These are phyloP conservation scores for Phlebopus sp. DNA, from an alignment of 1,284 basidiomycete genomes.

Conservation along the genomic window DNA sequence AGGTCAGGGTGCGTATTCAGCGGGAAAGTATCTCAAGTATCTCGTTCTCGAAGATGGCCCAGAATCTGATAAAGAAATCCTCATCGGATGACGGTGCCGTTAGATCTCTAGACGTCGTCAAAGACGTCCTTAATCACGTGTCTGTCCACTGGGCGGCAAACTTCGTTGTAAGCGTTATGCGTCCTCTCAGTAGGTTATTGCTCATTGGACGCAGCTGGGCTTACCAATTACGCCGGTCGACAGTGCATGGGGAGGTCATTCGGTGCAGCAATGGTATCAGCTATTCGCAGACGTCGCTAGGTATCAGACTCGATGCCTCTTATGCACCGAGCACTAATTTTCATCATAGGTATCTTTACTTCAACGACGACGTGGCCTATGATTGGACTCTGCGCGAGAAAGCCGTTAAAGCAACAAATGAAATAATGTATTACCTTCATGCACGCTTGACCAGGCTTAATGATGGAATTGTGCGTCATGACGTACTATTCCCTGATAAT, in stretches of 20 bases:
- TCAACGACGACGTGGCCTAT: slow-evolving; percentile 50
- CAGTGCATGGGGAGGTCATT: slow-evolving; percentile 46
- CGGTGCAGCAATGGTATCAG: slow-evolving; percentile 47
- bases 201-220: slow-evolving; percentile 39
- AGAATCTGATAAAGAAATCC: slow-evolving; percentile 12
- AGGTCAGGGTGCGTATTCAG: slow-evolving; percentile 15
- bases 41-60: slow-evolving; percentile 13
- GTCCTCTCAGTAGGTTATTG: slow-evolving; percentile 19
- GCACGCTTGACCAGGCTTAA: slow-evolving; percentile 34
- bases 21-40: slow-evolving; percentile 9
- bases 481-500: not conserved
- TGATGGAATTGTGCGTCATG: slow-evolving; percentile 23
- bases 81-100: slow-evolving; percentile 34
- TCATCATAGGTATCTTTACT: slow-evolving; percentile 54
- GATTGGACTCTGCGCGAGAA: slow-evolving; percentile 60
- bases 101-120: slow-evolving; percentile 62
- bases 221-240: slow-evolving; percentile 58
- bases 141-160: slow-evolving; percentile 66
- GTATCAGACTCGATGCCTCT: slow-evolving; percentile 27
- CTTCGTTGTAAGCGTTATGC: slow-evolving; percentile 47
- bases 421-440: slow-evolving; percentile 42
- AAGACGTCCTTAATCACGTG: slow-evolving; percentile 67
- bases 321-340: slow-evolving; percentile 1
- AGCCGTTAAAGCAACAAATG: slow-evolving; percentile 38
- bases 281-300: slow-evolving; percentile 54